These are phyloP conservation scores for Pyrus bretschneideri DNA, from an alignment of 306 rosid genomes.

Conservation along the genomic window DNA sequence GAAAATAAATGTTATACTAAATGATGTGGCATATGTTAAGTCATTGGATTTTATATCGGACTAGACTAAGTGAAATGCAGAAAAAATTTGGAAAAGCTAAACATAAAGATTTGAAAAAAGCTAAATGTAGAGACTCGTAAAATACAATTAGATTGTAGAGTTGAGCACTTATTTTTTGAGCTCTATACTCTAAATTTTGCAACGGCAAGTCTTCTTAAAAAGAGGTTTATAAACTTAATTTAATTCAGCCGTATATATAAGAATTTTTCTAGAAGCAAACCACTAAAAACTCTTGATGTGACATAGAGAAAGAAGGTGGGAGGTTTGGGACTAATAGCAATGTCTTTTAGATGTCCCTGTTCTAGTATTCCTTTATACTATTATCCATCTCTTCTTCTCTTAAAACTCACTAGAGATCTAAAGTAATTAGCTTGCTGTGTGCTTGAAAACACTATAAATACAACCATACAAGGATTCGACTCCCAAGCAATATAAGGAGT, in stretches of 20 bases:
- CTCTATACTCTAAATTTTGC: neutral
- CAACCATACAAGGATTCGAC: neutral
- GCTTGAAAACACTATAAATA: conserved; percentile 6
- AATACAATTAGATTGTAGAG: neutral
- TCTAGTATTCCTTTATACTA: neutral
- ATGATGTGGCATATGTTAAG: too few relatives aligned
- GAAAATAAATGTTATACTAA: too few relatives aligned
- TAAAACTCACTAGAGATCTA: neutral
- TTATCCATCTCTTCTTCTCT: neutral
- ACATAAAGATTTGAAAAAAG: too few relatives aligned
- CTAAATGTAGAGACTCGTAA: too few relatives aligned
- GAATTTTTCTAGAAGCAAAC: neutral
- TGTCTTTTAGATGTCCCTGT: neutral
- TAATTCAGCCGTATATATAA: neutral
- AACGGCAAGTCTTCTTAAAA: neutral
- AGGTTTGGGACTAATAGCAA: conserved; percentile 1
- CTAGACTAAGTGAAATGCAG: too few relatives aligned
- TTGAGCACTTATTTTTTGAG: neutral
- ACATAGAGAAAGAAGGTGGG: neutral
- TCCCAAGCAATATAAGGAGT: neutral
- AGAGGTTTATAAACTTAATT: neutral
- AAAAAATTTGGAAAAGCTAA: too few relatives aligned
- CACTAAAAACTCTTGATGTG: conserved; percentile 3
- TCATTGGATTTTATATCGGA: too few relatives aligned
- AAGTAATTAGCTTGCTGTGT: neutral